A percentile compares a stretch with the other conserved stretches of the same genome.
Evolutionary conservation across 2,329 filamentous ascomycete genomes (phyloP).

Genomic region (Penicillium sp.): DNA sequence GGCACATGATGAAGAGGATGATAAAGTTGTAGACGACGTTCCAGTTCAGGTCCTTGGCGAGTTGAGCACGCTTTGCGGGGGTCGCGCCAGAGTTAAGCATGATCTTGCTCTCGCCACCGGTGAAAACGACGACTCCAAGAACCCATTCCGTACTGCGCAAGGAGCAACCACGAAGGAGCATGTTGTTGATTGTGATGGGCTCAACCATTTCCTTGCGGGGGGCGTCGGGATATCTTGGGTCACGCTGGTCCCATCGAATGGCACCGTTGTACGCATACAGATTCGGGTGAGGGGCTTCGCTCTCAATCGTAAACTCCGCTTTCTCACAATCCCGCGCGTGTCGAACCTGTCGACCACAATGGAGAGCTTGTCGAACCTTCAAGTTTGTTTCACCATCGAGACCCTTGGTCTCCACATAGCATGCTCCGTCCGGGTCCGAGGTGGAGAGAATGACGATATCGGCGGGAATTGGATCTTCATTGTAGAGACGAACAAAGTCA

Average conservation of each 20-base stretch:
- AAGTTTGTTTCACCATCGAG: conserved; percentile 96
- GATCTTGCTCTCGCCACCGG: conserved; percentile 94
- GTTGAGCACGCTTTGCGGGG: conserved; percentile 84
- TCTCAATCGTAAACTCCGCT: conserved; percentile 80
- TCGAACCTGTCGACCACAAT: conserved; percentile 73
- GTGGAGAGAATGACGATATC: conserved; percentile 90
- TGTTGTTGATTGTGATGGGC: conserved; percentile 88
- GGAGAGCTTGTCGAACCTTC: conserved; percentile 86
- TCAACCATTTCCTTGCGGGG: conserved; percentile 76
- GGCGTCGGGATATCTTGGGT: conserved; percentile 57
- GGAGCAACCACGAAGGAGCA: conserved; percentile 87
- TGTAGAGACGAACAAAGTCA: conserved; percentile 94
- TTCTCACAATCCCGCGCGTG: conserved; percentile 91
- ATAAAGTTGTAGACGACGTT: conserved; percentile 96
- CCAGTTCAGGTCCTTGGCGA: conserved; percentile 91
- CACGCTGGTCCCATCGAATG: conserved; percentile 74
- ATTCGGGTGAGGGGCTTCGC: conserved; percentile 85
- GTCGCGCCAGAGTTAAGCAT: conserved; percentile 98
- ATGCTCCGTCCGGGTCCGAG: conserved; percentile 87
- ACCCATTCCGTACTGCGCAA: conserved; percentile 95
- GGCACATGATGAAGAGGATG: conserved; percentile 82
- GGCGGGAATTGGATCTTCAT: conserved; percentile 89
- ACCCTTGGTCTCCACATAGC: conserved; percentile 97
- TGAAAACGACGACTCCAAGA: conserved; percentile 87
- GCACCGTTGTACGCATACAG: conserved; percentile 92